phyloP scores from a whole-genome alignment of 1,284 basidiomycete species.

The Agaricales sp. region DNA sequence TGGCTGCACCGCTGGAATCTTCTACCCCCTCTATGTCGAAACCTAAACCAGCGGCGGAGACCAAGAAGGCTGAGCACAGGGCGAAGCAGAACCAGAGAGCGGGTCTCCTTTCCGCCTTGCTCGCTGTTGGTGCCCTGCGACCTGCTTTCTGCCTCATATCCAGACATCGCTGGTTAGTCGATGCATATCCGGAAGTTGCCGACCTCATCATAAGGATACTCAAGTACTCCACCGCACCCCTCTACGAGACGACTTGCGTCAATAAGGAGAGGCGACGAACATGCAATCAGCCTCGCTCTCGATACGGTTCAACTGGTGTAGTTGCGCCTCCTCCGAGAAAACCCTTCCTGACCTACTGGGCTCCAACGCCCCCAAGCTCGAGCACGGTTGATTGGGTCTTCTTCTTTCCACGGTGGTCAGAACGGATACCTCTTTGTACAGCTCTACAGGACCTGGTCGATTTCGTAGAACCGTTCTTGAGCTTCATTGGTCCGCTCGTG shows the following conservation, averaged over 20 bases:
- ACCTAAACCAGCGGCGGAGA: constrained; percentile 25
- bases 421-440: constrained; percentile 58
- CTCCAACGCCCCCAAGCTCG: constrained; percentile 71
- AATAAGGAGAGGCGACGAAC: constrained; percentile 46
- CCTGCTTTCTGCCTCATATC: constrained; percentile 74
- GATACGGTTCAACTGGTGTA: constrained; percentile 48
- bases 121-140: constrained; percentile 77
- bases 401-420: constrained; percentile 82
- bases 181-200: constrained; percentile 74
- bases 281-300: constrained; percentile 50
- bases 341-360: constrained; percentile 53
- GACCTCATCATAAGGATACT: constrained; percentile 76
- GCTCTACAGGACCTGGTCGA: constrained; percentile 60
- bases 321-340: constrained; percentile 43
- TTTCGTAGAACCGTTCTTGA: constrained; percentile 68
- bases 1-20: constrained; percentile 83
- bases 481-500: constrained; percentile 66
- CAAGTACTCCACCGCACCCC: constrained; percentile 51
- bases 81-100: constrained; percentile 73
- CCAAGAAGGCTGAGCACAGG: constrained; percentile 38
- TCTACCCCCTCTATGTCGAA: constrained; percentile 25
- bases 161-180: constrained; percentile 80
- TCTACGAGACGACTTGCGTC: constrained; percentile 51
- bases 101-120: constrained; percentile 70
- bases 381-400: constrained; percentile 67